Conservation (phyloP, 805 yeast genomes). For the Candida maltosa region DNA sequence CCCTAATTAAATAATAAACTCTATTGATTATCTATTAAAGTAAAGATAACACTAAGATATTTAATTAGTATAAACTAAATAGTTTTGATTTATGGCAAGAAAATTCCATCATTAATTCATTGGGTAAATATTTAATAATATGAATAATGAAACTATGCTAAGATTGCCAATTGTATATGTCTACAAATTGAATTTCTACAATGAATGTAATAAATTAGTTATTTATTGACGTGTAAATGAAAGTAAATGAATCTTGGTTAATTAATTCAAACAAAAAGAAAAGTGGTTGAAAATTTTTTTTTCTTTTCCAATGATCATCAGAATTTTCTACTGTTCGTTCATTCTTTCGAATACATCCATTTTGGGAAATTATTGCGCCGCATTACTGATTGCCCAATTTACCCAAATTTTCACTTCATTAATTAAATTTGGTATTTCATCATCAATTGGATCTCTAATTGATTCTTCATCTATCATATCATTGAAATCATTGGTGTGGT, state of each 20-base stretch:
- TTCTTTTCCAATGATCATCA: too few species aligned
- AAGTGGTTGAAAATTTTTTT: too few species aligned
- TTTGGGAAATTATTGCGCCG: too few species aligned
- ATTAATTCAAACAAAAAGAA: too few species aligned
- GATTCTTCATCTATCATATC: conserved; percentile 8
- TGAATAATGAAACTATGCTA: conserved; percentile 47
- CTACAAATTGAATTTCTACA: too few species aligned
- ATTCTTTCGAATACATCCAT: too few species aligned
- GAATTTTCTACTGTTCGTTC: too few species aligned
- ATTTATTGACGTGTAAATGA: too few species aligned
- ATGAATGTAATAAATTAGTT: too few species aligned
- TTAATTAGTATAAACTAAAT: conserved; percentile 18
- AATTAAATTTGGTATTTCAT: conserved; percentile 31
- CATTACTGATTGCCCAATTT: too few species aligned
- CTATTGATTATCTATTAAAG: conserved; percentile 10
- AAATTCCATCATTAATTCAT: conserved; percentile 45
- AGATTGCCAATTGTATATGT: conserved; percentile 31
- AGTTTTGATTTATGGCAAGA: conserved; percentile 34
- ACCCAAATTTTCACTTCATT: conserved; percentile 38
- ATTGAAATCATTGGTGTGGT: conserved; percentile 1
- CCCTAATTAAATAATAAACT: conserved; percentile 16
- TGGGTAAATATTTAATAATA: conserved; percentile 15
- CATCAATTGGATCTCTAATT: conserved; percentile 21
- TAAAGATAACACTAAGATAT: conserved; percentile 15
- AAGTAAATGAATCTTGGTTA: too few species aligned